Evolutionary conservation across 192 early-diverging fungal species (phyloP), one percentile per base, ranked within the genome.

Genomic region (Backusella morwellensis): DNA sequence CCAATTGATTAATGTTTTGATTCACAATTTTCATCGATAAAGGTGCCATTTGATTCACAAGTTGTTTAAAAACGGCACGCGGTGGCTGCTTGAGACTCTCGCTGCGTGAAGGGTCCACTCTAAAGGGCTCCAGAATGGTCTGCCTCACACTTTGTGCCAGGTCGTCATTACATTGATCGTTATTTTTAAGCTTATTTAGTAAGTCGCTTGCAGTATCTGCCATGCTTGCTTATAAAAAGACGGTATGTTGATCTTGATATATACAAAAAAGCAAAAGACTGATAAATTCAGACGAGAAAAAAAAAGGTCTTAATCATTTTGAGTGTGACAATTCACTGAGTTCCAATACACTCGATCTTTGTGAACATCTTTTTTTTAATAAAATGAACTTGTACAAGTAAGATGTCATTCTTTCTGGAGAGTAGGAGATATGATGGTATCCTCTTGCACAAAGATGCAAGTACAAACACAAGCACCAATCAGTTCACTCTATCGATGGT

Each of bases 21-120:
- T 81, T 81, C 23, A 77, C 47, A 29, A 81, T 74, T 15, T 68
- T 72, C 29, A 75, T 77, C 11, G 80, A 76, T 14, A 81, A 21
- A 19, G 80, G 76, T 2, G 72, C 75, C 19, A 77, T 35, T 47
- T 63, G 41, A 8, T 15, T 52, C 1, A 68, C 66, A 50, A 42
- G 29, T 21, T 68, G 32, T 23, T 50, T 70, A 26, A 74, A 68
- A 9, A 56, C 68, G 2, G 35, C 8, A 32, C 63, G 47, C 35
- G 75, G 35, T 32, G 75, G 75, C 38, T 52, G 67, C 12, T 63
- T 35, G 35, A 29, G 34, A 41, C 68, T 47, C 40, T 41, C n/a
- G n/a, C 69, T 70, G n/a, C 34, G 7, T 32, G 74, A 63, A 15
- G 23, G 29, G 34, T 70, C 68, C 32, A 44, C 23, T 34, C 70